Evolutionary conservation across 2,329 filamentous ascomycete species (phyloP).

Genomic region (Fusarium irregulare): DNA sequence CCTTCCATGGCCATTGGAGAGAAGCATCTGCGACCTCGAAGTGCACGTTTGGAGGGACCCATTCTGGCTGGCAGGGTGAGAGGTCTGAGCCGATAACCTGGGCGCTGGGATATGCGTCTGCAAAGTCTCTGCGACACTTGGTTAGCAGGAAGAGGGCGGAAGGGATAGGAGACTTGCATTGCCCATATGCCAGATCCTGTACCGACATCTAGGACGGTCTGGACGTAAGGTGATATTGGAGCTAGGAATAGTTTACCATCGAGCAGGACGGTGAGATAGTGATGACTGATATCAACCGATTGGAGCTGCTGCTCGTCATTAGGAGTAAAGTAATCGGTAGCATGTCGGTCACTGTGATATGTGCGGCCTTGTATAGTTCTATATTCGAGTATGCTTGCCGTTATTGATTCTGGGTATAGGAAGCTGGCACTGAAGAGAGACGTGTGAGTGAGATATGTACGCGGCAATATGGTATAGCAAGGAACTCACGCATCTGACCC

Average conservation of each 20-base stretch:
- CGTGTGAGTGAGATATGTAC: neutral
- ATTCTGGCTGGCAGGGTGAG: conserved; percentile 38
- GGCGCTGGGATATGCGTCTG: conserved; percentile 28
- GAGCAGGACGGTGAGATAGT: conserved; percentile 41
- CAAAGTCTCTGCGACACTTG: conserved; percentile 31
- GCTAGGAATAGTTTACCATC: conserved; percentile 38
- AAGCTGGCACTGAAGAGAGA: conserved; percentile 32
- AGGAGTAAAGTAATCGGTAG: conserved; percentile 38
- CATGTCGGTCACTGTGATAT: conserved; percentile 41
- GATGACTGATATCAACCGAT: conserved; percentile 42
- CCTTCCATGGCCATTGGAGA: conserved; percentile 36
- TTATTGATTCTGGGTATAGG: conserved; percentile 33
- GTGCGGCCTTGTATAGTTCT: conserved; percentile 41
- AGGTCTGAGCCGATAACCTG: conserved; percentile 40
- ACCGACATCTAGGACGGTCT: conserved; percentile 42
- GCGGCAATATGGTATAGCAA: neutral
- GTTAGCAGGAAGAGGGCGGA: neutral
- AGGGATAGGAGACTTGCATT: conserved; percentile 6
- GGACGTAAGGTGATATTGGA: conserved; percentile 30
- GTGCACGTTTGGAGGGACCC: conserved; percentile 39
- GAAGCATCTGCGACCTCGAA: conserved; percentile 40
- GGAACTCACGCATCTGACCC: conserved; percentile 40
- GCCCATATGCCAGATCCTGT: conserved; percentile 42
- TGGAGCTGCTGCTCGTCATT: conserved; percentile 43
- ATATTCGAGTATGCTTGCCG: conserved; percentile 41